A percentile compares a stretch with the other conserved stretches of the same genome.
These are phyloP conservation scores for Colletotrichum eremochloae DNA, from an alignment of 2,329 filamentous ascomycete species.

Conservation along the genomic window DNA sequence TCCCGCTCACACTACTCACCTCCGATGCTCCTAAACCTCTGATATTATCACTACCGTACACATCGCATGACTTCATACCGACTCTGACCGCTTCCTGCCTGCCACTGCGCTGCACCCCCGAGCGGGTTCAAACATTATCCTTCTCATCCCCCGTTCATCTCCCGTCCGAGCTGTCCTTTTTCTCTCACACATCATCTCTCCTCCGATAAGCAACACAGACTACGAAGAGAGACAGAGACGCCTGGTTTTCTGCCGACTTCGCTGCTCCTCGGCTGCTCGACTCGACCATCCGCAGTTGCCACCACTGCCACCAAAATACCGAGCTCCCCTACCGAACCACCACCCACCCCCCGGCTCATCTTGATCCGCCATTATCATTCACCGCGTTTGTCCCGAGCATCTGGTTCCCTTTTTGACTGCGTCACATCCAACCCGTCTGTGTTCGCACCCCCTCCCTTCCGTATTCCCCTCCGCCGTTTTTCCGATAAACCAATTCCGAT, in stretches of 20 bases:
- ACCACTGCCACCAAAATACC: slow-evolving; percentile 31
- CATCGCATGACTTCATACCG: slow-evolving; percentile 40
- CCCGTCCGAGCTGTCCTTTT: neutral
- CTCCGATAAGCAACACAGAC: neutral
- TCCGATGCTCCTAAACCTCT: slow-evolving; percentile 24
- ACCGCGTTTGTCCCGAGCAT: slow-evolving; percentile 38
- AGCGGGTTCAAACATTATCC: slow-evolving; percentile 20
- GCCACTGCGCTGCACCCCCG: slow-evolving; percentile 2
- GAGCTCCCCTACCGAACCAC: slow-evolving; percentile 18
- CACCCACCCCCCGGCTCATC: slow-evolving; percentile 24
- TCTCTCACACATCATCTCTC: neutral
- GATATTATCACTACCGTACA: slow-evolving; percentile 10
- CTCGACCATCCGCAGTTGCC: slow-evolving; percentile 25
- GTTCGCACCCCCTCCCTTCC: slow-evolving; percentile 22
- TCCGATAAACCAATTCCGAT: slow-evolving; percentile 19
- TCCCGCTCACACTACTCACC: neutral
- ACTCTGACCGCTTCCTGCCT: slow-evolving; percentile 18
- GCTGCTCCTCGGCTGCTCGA: neutral
- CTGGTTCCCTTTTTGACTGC: slow-evolving; percentile 34
- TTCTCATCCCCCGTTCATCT: slow-evolving; percentile 7
- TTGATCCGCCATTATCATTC: slow-evolving; percentile 35
- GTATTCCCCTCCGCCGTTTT: neutral
- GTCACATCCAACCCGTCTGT: slow-evolving; percentile 33
- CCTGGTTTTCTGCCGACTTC: slow-evolving; percentile 6
- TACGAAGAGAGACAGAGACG: neutral